A percentile compares a stretch with the other conserved stretches of the same genome.
Evolutionary conservation across 495 filamentous ascomycete species (phyloP).

Genomic region (Cudoniella acicularis): DNA sequence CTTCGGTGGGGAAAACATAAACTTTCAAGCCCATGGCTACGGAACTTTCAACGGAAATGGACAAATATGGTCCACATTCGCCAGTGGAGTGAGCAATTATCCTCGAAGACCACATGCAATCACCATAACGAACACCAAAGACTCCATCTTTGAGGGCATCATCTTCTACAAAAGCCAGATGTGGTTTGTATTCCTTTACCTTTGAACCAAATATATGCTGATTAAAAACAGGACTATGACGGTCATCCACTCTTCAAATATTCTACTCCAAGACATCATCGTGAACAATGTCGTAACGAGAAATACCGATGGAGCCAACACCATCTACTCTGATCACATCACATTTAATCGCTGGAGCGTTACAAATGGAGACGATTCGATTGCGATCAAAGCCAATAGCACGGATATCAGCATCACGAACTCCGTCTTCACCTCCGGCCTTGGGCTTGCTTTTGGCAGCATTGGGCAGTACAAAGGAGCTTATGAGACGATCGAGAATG

Average conservation of each 20-base stretch:
- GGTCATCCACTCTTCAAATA: background rate
- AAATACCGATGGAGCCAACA: slow-evolving; percentile 41
- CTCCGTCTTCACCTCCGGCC: slow-evolving; percentile 27
- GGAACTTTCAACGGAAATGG: slow-evolving; percentile 45
- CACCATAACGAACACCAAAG: slow-evolving; percentile 34
- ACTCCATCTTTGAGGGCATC: slow-evolving; percentile 31
- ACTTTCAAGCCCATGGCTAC: slow-evolving; percentile 31
- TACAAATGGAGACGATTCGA: slow-evolving; percentile 35
- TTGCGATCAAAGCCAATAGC: slow-evolving; percentile 38
- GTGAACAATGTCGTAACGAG: slow-evolving; percentile 32
- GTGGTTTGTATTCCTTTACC: slow-evolving; percentile 28
- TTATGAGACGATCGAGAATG: slow-evolving; percentile 38
- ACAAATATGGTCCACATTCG: slow-evolving; percentile 31
- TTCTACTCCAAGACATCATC: slow-evolving; percentile 33
- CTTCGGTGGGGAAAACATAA: slow-evolving; percentile 39
- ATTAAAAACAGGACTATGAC: slow-evolving; percentile 10
- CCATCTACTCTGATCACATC: slow-evolving; percentile 31
- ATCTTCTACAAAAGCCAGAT: slow-evolving; percentile 39
- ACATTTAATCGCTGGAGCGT: slow-evolving; percentile 32
- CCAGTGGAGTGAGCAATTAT: slow-evolving; percentile 29
- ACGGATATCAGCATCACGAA: slow-evolving; percentile 37
- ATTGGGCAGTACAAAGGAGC: slow-evolving; percentile 42
- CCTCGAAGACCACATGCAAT: slow-evolving; percentile 41
- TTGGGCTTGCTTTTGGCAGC: slow-evolving; percentile 37
- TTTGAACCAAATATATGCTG: background rate